These are phyloP conservation scores for Podaxis rugospora DNA, from an alignment of 768 basidiomycete genomes.

Conservation along the genomic window DNA sequence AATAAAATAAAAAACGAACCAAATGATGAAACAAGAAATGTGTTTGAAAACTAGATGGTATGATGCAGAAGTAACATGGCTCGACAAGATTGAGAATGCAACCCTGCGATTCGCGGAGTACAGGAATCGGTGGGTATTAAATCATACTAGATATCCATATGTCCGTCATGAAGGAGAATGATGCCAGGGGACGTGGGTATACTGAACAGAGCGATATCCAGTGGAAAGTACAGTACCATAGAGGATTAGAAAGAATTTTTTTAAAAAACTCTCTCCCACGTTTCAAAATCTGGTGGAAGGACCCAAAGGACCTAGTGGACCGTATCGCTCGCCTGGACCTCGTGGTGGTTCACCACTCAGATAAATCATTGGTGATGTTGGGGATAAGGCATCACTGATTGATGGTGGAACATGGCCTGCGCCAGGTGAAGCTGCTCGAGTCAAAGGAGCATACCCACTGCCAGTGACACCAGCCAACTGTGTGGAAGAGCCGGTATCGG, in stretches of 20 bases:
- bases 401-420: constrained; percentile 16
- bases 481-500: constrained; percentile 44
- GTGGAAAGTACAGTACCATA: constrained; percentile 15
- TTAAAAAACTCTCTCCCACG: constrained; percentile 5
- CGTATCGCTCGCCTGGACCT: constrained; percentile 38
- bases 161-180: constrained; percentile 26
- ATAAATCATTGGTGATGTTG: constrained; percentile 33
- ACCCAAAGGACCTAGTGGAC: constrained; percentile 58
- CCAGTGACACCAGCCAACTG: constrained; percentile 35
- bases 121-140: constrained; percentile 29
- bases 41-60: constrained; percentile 8
- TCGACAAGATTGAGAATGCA: constrained; percentile 10
- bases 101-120: constrained; percentile 13
- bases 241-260: constrained; percentile 14
- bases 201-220: constrained; percentile 31
- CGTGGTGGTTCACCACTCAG: constrained; percentile 18
- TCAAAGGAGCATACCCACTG: constrained; percentile 56
- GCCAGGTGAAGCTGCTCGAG: constrained; percentile 45
- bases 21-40: constrained; percentile 15
- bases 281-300: constrained; percentile 50
- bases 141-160: constrained; percentile 24
- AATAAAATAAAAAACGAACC: neutral
- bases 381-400: constrained; percentile 32
- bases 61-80: constrained; percentile 15
- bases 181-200: constrained; percentile 27